phyloP scores from a whole-genome alignment of 1,284 basidiomycete genomes.

The Irpex sp. region DNA sequence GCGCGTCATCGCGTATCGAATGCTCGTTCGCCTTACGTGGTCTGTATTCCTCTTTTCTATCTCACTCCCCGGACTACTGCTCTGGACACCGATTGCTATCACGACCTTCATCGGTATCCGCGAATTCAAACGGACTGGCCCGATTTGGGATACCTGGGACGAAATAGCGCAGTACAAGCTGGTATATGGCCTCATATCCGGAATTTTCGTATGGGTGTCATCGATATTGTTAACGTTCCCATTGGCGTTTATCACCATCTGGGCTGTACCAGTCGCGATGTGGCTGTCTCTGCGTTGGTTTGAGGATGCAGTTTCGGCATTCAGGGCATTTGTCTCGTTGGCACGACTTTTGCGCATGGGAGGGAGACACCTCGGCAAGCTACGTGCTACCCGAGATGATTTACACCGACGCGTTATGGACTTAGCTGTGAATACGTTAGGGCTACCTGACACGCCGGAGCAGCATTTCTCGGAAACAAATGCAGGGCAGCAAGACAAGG shows the following conservation, averaged over 20 bases:
- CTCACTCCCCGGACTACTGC: constrained; percentile 74
- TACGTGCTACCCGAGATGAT: constrained; percentile 50
- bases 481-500: constrained; percentile 61
- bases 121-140: constrained; percentile 73
- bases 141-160: constrained; percentile 79
- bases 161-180: constrained; percentile 89
- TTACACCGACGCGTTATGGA: constrained; percentile 62
- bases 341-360: constrained; percentile 63
- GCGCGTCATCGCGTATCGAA: constrained; percentile 53
- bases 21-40: constrained; percentile 63
- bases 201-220: constrained; percentile 58
- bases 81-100: constrained; percentile 76
- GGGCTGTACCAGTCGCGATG: constrained; percentile 70
- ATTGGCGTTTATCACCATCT: constrained; percentile 48
- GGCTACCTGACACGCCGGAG: constrained; percentile 68
- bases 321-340: constrained; percentile 66
- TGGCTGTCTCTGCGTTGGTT: constrained; percentile 86
- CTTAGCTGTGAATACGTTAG: constrained; percentile 57
- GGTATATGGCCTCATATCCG: constrained; percentile 73
- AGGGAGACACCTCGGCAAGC: constrained; percentile 44
- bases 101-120: constrained; percentile 63
- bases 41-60: constrained; percentile 61
- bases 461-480: constrained; percentile 43
- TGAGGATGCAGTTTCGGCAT: constrained; percentile 76
- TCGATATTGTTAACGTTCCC: constrained; percentile 57